A percentile compares a stretch with the other conserved stretches of the same genome.
Conservation (phyloP, 768 basidiomycete species). For the Suillus bovinus region DNA sequence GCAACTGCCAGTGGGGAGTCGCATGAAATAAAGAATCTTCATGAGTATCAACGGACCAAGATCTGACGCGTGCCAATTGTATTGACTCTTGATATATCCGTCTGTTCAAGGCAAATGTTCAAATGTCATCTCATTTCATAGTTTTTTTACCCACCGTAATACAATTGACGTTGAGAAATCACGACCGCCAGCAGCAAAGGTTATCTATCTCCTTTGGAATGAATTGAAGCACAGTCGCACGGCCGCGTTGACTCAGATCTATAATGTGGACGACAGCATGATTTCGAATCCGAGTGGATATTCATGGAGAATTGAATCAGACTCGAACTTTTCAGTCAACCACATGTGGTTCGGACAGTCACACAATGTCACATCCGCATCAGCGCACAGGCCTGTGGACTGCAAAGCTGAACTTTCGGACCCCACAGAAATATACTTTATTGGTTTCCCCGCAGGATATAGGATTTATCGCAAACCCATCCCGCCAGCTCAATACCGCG, state of each 20-base stretch:
- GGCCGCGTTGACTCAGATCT: not conserved
- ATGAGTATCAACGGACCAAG: not conserved
- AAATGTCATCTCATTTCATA: not conserved
- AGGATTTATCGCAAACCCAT: not conserved
- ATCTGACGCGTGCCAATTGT: not conserved
- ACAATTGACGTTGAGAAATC: not conserved
- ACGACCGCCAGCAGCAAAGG: not conserved
- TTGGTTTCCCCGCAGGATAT: not conserved
- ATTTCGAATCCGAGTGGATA: not conserved
- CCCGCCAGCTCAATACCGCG: not conserved
- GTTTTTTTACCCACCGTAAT: too few relatives aligned
- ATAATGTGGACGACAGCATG: not conserved
- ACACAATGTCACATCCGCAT: too few relatives aligned
- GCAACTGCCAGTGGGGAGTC: not conserved
- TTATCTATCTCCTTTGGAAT: not conserved
- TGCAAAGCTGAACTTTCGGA: not conserved
- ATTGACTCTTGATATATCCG: not conserved
- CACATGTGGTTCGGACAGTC: too few relatives aligned
- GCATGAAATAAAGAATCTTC: not conserved
- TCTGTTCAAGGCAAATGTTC: not conserved
- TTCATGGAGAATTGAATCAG: not conserved
- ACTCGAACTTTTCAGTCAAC: too few relatives aligned
- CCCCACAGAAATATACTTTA: not conserved
- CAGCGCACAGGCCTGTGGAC: too few relatives aligned
- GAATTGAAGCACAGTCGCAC: not conserved